A percentile compares a stretch with the other conserved stretches of the same genome.
Evolutionary conservation across 2,329 filamentous ascomycete species (phyloP).

Genomic region (Beauveria brongniartii): DNA sequence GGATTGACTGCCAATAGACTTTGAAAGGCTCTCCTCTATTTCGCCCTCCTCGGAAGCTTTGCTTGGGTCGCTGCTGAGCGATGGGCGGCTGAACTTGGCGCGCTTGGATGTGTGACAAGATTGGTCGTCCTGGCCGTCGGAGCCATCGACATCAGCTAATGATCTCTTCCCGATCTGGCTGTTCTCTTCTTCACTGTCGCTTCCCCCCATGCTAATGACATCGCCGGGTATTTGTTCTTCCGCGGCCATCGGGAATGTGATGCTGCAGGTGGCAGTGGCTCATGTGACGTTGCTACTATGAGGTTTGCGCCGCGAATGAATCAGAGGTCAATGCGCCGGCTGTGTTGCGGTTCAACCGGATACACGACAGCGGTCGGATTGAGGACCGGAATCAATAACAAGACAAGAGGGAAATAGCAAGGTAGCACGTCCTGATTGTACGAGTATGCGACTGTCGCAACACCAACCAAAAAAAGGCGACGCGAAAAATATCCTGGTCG

Average conservation of each 20-base stretch:
- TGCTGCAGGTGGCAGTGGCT: neutral
- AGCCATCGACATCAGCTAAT: conserved; percentile 18
- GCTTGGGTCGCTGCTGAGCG: conserved; percentile 16
- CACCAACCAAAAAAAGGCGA: neutral
- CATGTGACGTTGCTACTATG: neutral
- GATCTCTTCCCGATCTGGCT: conserved; percentile 21
- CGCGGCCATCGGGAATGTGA: conserved; percentile 13
- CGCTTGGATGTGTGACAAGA: conserved; percentile 6
- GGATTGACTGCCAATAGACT: conserved; percentile 1
- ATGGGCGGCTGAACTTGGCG: neutral
- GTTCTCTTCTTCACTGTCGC: conserved; percentile 17
- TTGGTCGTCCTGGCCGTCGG: conserved; percentile 12
- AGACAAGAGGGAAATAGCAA: neutral
- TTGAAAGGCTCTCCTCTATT: conserved; percentile 20
- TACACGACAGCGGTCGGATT: neutral
- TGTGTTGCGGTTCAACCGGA: neutral
- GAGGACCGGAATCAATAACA: neutral
- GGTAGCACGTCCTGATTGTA: neutral
- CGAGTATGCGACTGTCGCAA: neutral
- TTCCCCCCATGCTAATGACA: conserved; percentile 17
- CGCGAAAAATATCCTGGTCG: neutral
- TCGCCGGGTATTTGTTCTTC: conserved; percentile 14
- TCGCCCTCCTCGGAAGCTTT: conserved; percentile 26
- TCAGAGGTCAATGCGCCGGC: neutral
- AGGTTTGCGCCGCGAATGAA: neutral